Evolutionary conservation across 2,329 filamentous ascomycete species (phyloP), one percentile per base, ranked within the genome.

Genomic region (Xylaria hypoxylon): DNA sequence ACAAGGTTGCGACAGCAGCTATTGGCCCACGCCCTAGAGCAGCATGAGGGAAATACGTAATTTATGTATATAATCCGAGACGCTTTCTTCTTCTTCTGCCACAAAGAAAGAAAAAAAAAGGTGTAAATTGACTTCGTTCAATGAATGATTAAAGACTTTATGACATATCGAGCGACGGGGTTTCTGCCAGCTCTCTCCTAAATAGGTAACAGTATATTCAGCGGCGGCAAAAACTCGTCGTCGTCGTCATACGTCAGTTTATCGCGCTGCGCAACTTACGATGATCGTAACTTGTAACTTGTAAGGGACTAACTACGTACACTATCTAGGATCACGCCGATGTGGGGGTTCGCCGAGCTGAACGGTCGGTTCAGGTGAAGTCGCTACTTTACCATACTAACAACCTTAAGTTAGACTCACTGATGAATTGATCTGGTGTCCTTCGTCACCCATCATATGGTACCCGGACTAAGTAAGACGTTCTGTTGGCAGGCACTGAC

Each of bases 241-340:
- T 28, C n/a, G 5, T 42, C 42, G 50, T 59, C 48, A 44, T 40
- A 59, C 42, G 64, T 64, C 64, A 67, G 64, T 55, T 64, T 56
- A 59, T 48, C 53, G 22, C 52, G 28, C 11, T n/a, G 15, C 17
- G 50, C n/a, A 8, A 44, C 22, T 28, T 55, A 53, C 59, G 40
- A 47, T 47, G 31, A 3, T 53, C 28, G 31, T 22, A n/a, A n/a
- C n/a, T n/a, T n/a, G n/a, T n/a, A n/a, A n/a, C n/a, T n/a, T n/a
- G n/a, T n/a, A n/a, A n/a, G n/a, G n/a, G n/a, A n/a, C n/a, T n/a
- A n/a, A n/a, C n/a, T 22, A 53, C 2, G n/a, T 4, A 15, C 40
- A 44, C 19, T 35, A 26, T 11, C 45, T 38, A 63, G 53, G 59
- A 50, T 52, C 33, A 59, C 50, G 22, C 64, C 28, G 50, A 55